Evolutionary conservation across 257 asterid genomes (phyloP).

Genomic region (Paulownia fortunei): DNA sequence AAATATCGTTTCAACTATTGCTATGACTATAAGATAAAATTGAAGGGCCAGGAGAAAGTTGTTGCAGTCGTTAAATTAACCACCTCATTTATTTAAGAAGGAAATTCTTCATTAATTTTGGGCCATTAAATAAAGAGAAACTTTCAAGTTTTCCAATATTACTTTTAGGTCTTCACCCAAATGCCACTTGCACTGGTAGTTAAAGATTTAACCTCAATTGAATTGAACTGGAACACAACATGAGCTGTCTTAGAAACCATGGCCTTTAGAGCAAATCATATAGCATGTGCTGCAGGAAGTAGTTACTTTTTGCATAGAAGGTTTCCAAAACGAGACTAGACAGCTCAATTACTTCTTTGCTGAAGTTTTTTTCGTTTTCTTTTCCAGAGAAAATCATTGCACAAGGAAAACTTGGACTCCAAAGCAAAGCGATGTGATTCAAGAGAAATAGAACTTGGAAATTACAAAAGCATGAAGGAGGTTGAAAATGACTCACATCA

Average conservation of each 20-base stretch:
- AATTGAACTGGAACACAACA: not conserved
- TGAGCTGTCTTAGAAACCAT: not conserved
- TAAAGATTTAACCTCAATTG: not conserved
- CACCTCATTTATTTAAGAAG: no score
- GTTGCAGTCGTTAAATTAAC: no score
- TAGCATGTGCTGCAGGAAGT: not conserved
- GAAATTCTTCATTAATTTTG: no score
- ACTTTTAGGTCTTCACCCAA: not conserved
- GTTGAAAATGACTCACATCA: conserved; percentile 65
- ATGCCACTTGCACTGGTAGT: not conserved
- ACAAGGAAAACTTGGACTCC: not conserved
- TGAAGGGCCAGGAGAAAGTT: no score
- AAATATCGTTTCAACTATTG: no score
- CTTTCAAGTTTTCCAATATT: not conserved
- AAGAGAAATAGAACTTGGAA: not conserved
- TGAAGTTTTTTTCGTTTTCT: no score
- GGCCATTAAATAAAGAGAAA: not conserved
- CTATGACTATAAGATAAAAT: no score
- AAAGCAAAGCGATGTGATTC: not conserved
- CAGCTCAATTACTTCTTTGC: not conserved
- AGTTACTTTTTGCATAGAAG: not conserved
- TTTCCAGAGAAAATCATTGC: not conserved
- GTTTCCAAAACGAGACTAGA: no score
- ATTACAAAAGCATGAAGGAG: conserved; percentile 9
- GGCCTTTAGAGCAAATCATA: not conserved